Evolutionary conservation across 306 rosid genomes (phyloP), one percentile per base, ranked within the genome.

Genomic region (Hippophae rhamnoides): DNA sequence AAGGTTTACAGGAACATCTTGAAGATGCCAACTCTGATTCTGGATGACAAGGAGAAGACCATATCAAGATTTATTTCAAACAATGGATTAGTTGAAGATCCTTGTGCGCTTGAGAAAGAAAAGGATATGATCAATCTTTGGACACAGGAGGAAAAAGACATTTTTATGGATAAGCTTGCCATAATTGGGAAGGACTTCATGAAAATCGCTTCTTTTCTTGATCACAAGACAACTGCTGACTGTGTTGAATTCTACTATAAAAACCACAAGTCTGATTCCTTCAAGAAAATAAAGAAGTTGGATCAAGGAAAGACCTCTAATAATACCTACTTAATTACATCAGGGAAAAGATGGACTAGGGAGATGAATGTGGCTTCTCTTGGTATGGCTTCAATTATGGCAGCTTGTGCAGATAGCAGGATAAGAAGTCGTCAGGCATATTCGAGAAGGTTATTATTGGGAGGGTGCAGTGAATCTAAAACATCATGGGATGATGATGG

Each of bases 181-280:
- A 61, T 50, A 3, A 74, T 64, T 38, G 97, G 99, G 68, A 93
- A 93, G 77, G 89, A 93, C 72, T 93, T 93, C 57, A 68, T 76
- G 25, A 88, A 79, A 75, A 82, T 93, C 57, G 81, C 99, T 52
- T 86, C 89, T 43, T 93, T 79, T 64, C 84, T 93, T 18, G 80
- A 78, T 52, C 95, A 86, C 81, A 93, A 86, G 82, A 89, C 99
- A 65, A 89, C 84, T n/a, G 99, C 99, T 0, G 99, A 93, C 61
- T 93, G 97, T 81, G 83, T 93, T 11, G 89, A 93, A 69, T 93
- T 86, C 71, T 93, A 93, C 72, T 93, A 93, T 84, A 93, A 86
- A 66, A 83, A 89, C 52, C 99, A 89, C 62, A 93, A 93, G 57
- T 84, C 94, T 52, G 97, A 74, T 57, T 75, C 78, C 66, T 93